Base-by-base conservation (phyloP, 352 stramenopile genomes). In the Pythium oligandrum region DNA sequence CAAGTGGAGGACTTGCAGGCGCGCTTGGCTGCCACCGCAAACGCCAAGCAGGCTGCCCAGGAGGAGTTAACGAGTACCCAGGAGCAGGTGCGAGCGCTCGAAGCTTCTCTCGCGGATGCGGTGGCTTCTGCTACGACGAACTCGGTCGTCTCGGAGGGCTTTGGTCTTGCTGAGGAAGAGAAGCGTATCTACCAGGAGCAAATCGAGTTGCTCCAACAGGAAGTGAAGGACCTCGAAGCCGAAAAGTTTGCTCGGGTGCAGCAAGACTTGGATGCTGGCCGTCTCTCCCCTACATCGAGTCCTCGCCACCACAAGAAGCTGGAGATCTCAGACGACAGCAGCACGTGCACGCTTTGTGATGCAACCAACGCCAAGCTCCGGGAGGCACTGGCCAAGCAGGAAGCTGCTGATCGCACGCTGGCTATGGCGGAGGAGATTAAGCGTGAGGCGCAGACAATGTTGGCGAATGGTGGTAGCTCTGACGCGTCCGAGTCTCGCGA, bases 111-210 rank as follows among this genome's bases (percentile, higher is more conserved):
- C 3, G 37, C 60, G 38, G 8, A 55, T 12, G n/a, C 51, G 11
- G 36, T 32, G 5, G 43, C 40, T 7, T 36, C 52, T 1, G 17
- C 26, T 17, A 32, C 43, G 6, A 8, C 26, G 43, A 31, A n/a
- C 7, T 32, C 43, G 43, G 43, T 32, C 6, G 11, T 9, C 6
- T 32, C 7, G 8, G 11, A n/a, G 11, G 7, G 8, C n/a, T 9
- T 64, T 32, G 61, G 53, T 10, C 46, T 76, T 3, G 70, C 64
- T 2, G 71, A 68, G 49, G 76, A 87, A 55, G 76, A 87, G 40
- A 78, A 76, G 35, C 69, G 60, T n/a, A 68, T 80, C 57, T 78
- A 80, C 48, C 55, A 59, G 6, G 67, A 78, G 32, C 73, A 87
- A 39, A 73, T 87, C 9, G 73, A 80, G 49, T 34, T 78, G 31